A percentile compares a stretch with the other conserved stretches of the same genome.
phyloP scores from a whole-genome alignment of 2,329 filamentous ascomycete genomes.

The Exserohilum rostratum region DNA sequence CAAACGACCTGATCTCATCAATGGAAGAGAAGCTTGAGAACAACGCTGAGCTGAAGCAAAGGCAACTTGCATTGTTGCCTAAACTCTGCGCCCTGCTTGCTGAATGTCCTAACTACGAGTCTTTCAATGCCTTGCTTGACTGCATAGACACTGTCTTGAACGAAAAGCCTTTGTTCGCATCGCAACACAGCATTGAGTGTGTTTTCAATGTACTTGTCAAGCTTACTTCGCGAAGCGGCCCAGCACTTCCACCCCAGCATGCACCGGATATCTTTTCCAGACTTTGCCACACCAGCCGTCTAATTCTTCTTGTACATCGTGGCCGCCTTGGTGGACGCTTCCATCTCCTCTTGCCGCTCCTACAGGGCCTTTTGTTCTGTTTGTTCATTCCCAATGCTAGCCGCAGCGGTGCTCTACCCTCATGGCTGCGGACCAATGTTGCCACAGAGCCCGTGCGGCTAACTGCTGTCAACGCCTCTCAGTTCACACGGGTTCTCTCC shows the following conservation, averaged over 20 bases:
- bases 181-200: slow-evolving; percentile 53
- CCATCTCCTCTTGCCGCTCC: slow-evolving; percentile 62
- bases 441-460: slow-evolving; percentile 29
- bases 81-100: slow-evolving; percentile 30
- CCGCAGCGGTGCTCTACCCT: slow-evolving; percentile 33
- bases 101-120: slow-evolving; percentile 61
- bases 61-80: slow-evolving; percentile 38
- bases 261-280: slow-evolving; percentile 58
- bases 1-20: slow-evolving; percentile 35
- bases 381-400: slow-evolving; percentile 58
- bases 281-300: slow-evolving; percentile 60
- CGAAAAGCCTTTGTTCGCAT: slow-evolving; percentile 47
- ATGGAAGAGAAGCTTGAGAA: slow-evolving; percentile 34
- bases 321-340: slow-evolving; percentile 64
- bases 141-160: slow-evolving; percentile 55
- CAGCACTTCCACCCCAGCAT: slow-evolving; percentile 28
- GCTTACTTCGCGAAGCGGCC: slow-evolving; percentile 42
- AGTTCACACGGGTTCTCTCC: slow-evolving; percentile 63
- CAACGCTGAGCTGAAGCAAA: slow-evolving; percentile 29
- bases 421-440: slow-evolving; percentile 36
- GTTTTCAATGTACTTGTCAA: slow-evolving; percentile 46
- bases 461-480: slow-evolving; percentile 53
- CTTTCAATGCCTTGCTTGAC: slow-evolving; percentile 57
- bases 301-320: slow-evolving; percentile 63
- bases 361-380: slow-evolving; percentile 61